Base-by-base conservation (phyloP, 805 yeast genomes). In the Wickerhamomyces pijperi region DNA sequence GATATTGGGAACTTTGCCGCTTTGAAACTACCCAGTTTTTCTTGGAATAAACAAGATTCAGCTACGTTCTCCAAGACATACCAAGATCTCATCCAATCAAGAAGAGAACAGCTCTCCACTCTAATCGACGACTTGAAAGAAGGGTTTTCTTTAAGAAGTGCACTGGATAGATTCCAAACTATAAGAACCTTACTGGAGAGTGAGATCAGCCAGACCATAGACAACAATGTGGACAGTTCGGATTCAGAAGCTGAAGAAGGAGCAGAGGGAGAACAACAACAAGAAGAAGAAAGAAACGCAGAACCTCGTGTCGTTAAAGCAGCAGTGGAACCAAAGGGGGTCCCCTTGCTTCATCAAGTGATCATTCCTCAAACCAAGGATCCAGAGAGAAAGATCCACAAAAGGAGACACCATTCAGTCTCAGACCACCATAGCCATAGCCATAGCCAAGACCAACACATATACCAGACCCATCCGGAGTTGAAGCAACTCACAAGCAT, bases 261-360 rank as follows among this genome's bases (percentile, higher is more conserved):
- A n/a, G n/a, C n/a, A n/a, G n/a, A n/a, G n/a, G n/a, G n/a, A n/a
- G n/a, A n/a, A n/a, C n/a, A 15, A 39, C n/a, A 39, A 40, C 23
- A 15, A 25, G 49, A 19, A 21, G 47, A 51, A 14, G 50, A 21
- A 9, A 56, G 54, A 4, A 51, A 51, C 4, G 64, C 73, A 4
- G 82, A 73, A 45, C 81, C 82, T 0, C 67, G 59, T n/a, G 79
- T 76, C 0, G 72, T 75, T 14, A 64, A 60, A 12, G 61, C 62
- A 5, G 73, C 76, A 7, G 65, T 60, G 2, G 68, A 68, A 43
- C 69, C 70, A 6, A 63, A 64, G 35, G 67, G 61, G 25, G 63
- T 65, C 23, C 78, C 79, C 2, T 56, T 72, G 35, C 54, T 72
- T 13, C 68, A 66, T 46, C 77, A 73, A 31, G 66, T 76, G 34